Evolutionary conservation across 495 filamentous ascomycete genomes (phyloP), one percentile per base, ranked within the genome.

Genomic region (Tirmania nivea): DNA sequence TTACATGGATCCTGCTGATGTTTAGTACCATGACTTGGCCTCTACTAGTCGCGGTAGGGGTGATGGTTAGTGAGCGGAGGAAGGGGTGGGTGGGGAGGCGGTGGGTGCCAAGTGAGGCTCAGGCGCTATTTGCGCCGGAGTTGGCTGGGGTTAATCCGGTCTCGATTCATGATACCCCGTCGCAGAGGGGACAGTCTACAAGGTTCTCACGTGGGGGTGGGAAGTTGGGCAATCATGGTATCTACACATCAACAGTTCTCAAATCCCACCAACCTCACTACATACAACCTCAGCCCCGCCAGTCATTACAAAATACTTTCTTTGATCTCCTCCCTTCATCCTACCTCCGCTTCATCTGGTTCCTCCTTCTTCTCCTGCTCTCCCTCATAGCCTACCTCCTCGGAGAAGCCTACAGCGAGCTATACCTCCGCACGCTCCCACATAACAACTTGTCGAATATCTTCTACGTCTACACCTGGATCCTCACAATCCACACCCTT

Each of bases 331-430:
- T 64, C 10, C 56, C 62, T 10, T 42, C 53, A 2, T 56, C 54
- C 60, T 80, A 79, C 57, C 69, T 78, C 48, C 70, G 77, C 9
- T 80, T 80, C 35, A 66, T 80, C n/a, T 80, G 77, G 77, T 80
- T 80, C 60, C 78, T 75, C 60, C 62, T 70, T 35, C 76, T 76
- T 2, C 64, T 80, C n/a, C 70, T 68, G 39, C 72, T 80, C 55
- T 74, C 71, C 20, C 62, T 80, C 51, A 60, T 79, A 31, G 76
- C 74, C 8, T 79, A 79, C 60, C 72, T 78, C 5, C 68, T 78
- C 52, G 77, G 77, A 57, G 77, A 80, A 61, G 74, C 74, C n/a
- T 80, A 80, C 60, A 76, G 76, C 54, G 77, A 79, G 64, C 72
- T 77, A 49, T 80, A 80, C 61, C 68, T 80, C 50, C 70, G 75